Evolutionary conservation across 2,329 filamentous ascomycete species (phyloP), one percentile per base, ranked within the genome.

Genomic region (Xylaria sp.): DNA sequence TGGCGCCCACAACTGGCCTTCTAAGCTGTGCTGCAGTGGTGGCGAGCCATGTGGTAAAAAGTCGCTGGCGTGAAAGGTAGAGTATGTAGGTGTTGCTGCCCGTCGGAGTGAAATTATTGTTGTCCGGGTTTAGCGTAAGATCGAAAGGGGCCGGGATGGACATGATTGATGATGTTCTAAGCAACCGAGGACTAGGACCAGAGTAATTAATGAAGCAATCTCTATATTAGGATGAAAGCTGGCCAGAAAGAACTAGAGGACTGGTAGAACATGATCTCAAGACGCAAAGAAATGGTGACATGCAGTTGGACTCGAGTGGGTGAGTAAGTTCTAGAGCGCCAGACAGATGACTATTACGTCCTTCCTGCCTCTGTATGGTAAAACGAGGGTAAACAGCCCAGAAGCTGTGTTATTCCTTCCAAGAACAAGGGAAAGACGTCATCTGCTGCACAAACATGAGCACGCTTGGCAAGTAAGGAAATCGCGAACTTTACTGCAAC

Each of bases 31-130:
- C 51, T 4, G 56, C 53, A 4, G 61, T n/a, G 9, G 34, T 17
- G n/a, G 59, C 57, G 30, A 69, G 64, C 68, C 68, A 69, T 45
- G 60, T 56, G n/a, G 51, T 36, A 21, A 69, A 48, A 1, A 8
- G 7, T 30, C 30, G 50, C 47, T 64, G 61, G 12, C 11, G 36
- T 9, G n/a, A 0, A 4, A n/a, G 14, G 57, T 69, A 69, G 9
- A 19, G 27, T 12, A 54, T 3, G 17, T 64, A 69, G 12, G 14
- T 61, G 24, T 30, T 50, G 24, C 27, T 32, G n/a, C 64, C 67
- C 0, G 6, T 9, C 19, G 45, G n/a, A 19, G 3, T 12, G 3
- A 24, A 19, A 0, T 24, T 1, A 7, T 17, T 11, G 9, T 42
- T 42, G 4, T 27, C 24, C 4, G 24, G 24, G 24, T 4, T 4